phyloP scores from a whole-genome alignment of 2,329 filamentous ascomycete genomes.

The Cordyceps fumosorosea region DNA sequence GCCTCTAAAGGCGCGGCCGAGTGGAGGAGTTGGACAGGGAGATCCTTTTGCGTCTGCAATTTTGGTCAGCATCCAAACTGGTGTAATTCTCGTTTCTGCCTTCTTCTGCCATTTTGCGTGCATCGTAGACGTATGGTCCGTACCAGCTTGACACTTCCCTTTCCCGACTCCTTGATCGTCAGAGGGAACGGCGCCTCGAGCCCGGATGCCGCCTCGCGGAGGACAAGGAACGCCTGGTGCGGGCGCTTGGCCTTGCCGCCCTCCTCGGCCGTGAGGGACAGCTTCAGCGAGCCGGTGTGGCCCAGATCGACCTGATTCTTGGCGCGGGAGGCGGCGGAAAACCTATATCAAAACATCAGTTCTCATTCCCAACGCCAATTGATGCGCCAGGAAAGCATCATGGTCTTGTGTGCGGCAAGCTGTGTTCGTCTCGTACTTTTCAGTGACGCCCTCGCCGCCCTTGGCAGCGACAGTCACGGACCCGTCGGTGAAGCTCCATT shows the following conservation, averaged over 20 bases:
- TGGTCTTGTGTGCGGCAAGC: not conserved
- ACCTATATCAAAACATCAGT: slow-evolving; percentile 36
- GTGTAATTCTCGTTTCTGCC: not conserved
- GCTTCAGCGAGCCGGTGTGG: slow-evolving; percentile 67
- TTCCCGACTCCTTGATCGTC: slow-evolving; percentile 78
- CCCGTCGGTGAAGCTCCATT: slow-evolving; percentile 71
- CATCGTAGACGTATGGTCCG: slow-evolving; percentile 22
- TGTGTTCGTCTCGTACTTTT: slow-evolving; percentile 46
- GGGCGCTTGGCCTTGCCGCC: slow-evolving; percentile 72
- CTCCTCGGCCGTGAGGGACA: slow-evolving; percentile 75
- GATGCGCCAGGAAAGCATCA: not conserved
- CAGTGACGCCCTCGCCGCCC: slow-evolving; percentile 54
- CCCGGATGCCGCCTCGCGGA: slow-evolving; percentile 67
- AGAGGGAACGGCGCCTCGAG: slow-evolving; percentile 85
- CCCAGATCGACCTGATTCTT: slow-evolving; percentile 59
- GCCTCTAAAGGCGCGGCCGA: slow-evolving; percentile 64
- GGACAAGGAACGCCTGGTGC: slow-evolving; percentile 86
- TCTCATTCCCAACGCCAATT: slow-evolving; percentile 7
- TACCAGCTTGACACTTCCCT: slow-evolving; percentile 80
- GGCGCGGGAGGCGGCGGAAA: slow-evolving; percentile 54
- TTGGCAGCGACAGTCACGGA: slow-evolving; percentile 60
- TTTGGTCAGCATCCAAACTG: not conserved
- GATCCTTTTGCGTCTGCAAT: slow-evolving; percentile 73
- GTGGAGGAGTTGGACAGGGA: slow-evolving; percentile 74
- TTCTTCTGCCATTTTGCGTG: not conserved